Evolutionary conservation across 2,329 filamentous ascomycete genomes (phyloP).

Genomic region (Penicillium sp.): DNA sequence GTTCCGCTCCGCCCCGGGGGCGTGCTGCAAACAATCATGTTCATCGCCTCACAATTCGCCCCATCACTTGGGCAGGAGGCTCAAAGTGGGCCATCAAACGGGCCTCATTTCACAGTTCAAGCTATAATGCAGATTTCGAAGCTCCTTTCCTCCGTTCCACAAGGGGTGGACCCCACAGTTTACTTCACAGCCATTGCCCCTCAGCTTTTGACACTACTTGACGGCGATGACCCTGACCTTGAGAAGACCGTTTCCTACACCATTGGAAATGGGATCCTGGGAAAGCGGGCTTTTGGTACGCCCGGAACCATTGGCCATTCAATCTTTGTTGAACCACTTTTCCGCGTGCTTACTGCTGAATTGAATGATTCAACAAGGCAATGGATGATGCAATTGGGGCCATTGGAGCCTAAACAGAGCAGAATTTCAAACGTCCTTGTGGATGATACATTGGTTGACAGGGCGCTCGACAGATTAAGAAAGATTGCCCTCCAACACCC

Average conservation of each 20-base stretch:
- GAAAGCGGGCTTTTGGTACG: constrained; percentile 41
- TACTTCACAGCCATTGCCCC: constrained; percentile 43
- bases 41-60: constrained; percentile 44
- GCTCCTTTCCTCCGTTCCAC: constrained; percentile 44
- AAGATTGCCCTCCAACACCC: constrained; percentile 42
- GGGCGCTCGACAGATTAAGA: constrained; percentile 38
- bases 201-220: constrained; percentile 41
- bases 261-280: constrained; percentile 45
- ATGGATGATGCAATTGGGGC: constrained; percentile 30
- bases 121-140: constrained; percentile 46
- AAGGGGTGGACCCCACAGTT: constrained; percentile 32
- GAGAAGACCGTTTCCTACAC: constrained; percentile 44
- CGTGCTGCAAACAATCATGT: constrained; percentile 44
- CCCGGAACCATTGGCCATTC: constrained; percentile 42
- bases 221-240: constrained; percentile 41
- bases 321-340: constrained; percentile 43
- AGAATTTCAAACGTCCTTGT: constrained; percentile 22
- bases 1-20: constrained; percentile 42
- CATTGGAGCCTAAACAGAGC: neutral
- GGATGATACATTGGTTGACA: constrained; percentile 24
- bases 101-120: constrained; percentile 44
- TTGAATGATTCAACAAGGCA: constrained; percentile 23
- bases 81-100: constrained; percentile 29
- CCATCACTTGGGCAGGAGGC: constrained; percentile 39
- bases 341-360: constrained; percentile 37